Base-by-base conservation (phyloP, 2,329 filamentous ascomycete species). In the Talaromyces sp. region DNA sequence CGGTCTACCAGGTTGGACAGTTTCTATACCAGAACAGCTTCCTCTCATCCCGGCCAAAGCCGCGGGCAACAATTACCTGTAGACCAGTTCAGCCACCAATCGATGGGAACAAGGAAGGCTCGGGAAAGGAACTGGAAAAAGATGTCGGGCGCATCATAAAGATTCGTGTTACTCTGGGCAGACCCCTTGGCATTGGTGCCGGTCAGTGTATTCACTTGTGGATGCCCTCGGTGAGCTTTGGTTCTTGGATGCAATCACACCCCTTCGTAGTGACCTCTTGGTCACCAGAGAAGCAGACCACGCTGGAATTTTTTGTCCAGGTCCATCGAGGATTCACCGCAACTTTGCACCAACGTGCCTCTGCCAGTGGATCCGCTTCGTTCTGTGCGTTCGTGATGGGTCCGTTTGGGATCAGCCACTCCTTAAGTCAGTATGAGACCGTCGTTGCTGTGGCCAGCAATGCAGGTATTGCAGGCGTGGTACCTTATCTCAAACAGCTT, bases 401-500 rank as follows among this genome's bases (percentile, higher is more conserved):
- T 21, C 71, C 67, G 41, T 62, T 75, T 58, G 64, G 72, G 37
- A 61, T 55, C 6, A 71, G 61, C 61, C 60, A 67, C 50, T 40
- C 59, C 41, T 62, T 71, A 9, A 56, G 61, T 9, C 56, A 67
- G 9, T 75, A 69, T 61, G 63, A 73, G 59, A 73, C 56, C 13
- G 61, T 72, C 35, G 50, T 76, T 3, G 63, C 72, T 53, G 57
- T 76, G 10, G 66, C 69, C 10, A 72, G 62, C 53, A 65, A 65
- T 28, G 68, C 68, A 54, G 65, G 72, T 7, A 69, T 76, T 33
- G 66, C 64, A 8, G 63, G 60, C 15, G 61, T 67, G 19, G 62
- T 75, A 45, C 66, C 65, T 21, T 72, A 73, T 60, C 60, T 76
- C 3, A 72, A 71, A 58, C 58, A 74, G 62, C 64, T 75, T 13